Evolutionary conservation across 371 early-diverging fungal genomes (phyloP), one percentile per base, ranked within the genome.

Genomic region (Circinella umbellata): DNA sequence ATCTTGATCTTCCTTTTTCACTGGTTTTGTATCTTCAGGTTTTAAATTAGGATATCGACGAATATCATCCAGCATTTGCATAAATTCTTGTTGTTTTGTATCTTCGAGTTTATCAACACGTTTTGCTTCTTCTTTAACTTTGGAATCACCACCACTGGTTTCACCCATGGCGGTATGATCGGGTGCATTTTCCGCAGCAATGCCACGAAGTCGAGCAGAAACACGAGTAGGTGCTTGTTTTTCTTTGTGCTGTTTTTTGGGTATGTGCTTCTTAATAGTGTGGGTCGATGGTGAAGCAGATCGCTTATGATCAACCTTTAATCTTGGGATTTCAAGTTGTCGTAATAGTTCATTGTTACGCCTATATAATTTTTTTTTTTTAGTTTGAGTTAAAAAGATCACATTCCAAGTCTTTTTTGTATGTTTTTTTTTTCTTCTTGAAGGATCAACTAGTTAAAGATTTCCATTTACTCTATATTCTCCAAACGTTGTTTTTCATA

Each of bases 401-500:
- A 27, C 0, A 27, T 27, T 27, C 2, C 27, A 27, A 27, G 1
- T 27, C 27, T 27, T 27, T 27, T 27, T 27, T 27, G 27, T 27
- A 27, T 27, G 27, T 27, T 27, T 42, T 42, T 42, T 42, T 42
- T 42, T 42, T 11, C 6, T 42, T 6, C 9, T 42, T 6, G 3
- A 42, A 11, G 11, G 3, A 42, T 1, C 9, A 11, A 42, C 6
- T 42, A 11, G 1, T n/a, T 17, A 8, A 51, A 13, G 51, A n/a
- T 51, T 17, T 5, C 15, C 35, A 54, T 36, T 68, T 85, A 82
- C 79, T 72, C 67, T 59, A 86, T 86, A 55, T 86, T 86, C 47
- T 80, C 80, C 51, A 76, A 62, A 34, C 82, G 78, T 61, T 78
- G 66, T 63, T 80, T 77, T 69, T 84, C 84, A 70, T 84, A 84